Percentiles rank a stretch among this genome's conserved stretches.
phyloP scores from a whole-genome alignment of 768 basidiomycete genomes.

The Mycena chlorophos region DNA sequence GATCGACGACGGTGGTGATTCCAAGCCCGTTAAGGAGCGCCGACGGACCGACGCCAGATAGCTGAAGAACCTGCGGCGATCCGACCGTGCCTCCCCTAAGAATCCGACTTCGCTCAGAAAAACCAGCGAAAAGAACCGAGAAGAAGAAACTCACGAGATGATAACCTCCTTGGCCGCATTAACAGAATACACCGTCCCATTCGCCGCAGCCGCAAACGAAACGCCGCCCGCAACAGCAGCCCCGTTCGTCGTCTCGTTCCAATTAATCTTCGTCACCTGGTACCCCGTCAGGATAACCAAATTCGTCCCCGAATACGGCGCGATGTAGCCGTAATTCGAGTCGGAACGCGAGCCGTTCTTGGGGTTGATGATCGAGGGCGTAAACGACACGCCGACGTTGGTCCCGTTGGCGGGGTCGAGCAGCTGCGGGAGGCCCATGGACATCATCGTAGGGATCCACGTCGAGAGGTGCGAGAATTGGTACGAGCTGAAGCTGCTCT shows the following conservation, averaged over 20 bases:
- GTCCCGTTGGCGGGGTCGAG: constrained; percentile 19
- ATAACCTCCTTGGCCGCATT: constrained; percentile 23
- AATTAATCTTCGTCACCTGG: constrained; percentile 20
- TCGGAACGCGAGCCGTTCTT: constrained; percentile 20
- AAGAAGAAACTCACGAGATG: constrained; percentile 15
- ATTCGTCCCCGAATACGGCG: constrained; percentile 14
- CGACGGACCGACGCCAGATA: constrained; percentile 18
- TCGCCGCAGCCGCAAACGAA: constrained; percentile 17
- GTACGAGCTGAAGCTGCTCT: constrained; percentile 20
- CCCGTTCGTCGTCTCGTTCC: constrained; percentile 17
- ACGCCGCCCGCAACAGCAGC: constrained; percentile 19
- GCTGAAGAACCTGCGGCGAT: constrained; percentile 18
- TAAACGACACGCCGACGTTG: constrained; percentile 18
- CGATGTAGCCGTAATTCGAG: constrained; percentile 23
- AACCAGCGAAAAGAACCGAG: neutral
- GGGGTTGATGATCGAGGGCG: constrained; percentile 22
- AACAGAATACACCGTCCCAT: constrained; percentile 9
- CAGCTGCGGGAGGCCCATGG: constrained; percentile 16
- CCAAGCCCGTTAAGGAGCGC: constrained; percentile 14
- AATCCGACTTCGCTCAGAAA: constrained; percentile 3
- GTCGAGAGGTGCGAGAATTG: constrained; percentile 18
- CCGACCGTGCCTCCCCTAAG: constrained; percentile 17
- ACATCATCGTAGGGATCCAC: constrained; percentile 20
- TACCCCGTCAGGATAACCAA: constrained; percentile 21
- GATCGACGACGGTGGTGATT: constrained; percentile 17